phyloP scores from a whole-genome alignment of 805 yeast species.

The Starmerella geochares region DNA sequence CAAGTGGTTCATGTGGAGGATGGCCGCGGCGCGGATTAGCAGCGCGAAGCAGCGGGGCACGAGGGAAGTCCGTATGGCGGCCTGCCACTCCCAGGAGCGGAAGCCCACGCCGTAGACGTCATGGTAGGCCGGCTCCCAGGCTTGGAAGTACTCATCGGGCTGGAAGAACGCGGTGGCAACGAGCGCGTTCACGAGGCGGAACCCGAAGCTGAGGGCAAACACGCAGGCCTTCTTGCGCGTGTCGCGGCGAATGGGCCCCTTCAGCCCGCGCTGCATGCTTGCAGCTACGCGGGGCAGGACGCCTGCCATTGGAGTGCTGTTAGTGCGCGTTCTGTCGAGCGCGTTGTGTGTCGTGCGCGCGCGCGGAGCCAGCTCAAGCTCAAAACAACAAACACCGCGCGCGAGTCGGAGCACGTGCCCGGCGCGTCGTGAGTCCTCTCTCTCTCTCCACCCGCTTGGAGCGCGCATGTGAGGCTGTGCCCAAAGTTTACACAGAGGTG shows the following conservation, averaged over 20 bases:
- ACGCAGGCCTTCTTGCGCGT: background rate
- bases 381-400: too few relatives aligned
- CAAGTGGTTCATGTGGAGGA: slow-evolving; percentile 30
- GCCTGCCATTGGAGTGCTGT: background rate
- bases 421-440: too few relatives aligned
- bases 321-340: too few relatives aligned
- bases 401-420: too few relatives aligned
- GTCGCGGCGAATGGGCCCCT: background rate
- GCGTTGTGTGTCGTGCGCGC: too few relatives aligned
- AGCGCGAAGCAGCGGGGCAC: slow-evolving; percentile 65
- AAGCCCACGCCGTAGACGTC: slow-evolving; percentile 70
- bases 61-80: slow-evolving; percentile 60
- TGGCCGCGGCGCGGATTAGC: slow-evolving; percentile 34
- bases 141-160: slow-evolving; percentile 92
- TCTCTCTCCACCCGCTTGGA: too few relatives aligned
- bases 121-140: slow-evolving; percentile 81
- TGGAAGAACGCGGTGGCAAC: slow-evolving; percentile 71
- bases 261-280: too few relatives aligned
- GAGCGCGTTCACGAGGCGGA: slow-evolving; percentile 52
- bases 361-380: too few relatives aligned
- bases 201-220: slow-evolving; percentile 4
- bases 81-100: slow-evolving; percentile 90
- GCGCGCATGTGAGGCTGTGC: too few relatives aligned
- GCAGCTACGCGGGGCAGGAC: background rate
- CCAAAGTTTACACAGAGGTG: too few relatives aligned